Percentiles rank a stretch among this genome's conserved stretches.
These are phyloP conservation scores for Tritrichomonas foetus DNA, from an alignment of 208 protist genomes.

Conservation along the genomic window DNA sequence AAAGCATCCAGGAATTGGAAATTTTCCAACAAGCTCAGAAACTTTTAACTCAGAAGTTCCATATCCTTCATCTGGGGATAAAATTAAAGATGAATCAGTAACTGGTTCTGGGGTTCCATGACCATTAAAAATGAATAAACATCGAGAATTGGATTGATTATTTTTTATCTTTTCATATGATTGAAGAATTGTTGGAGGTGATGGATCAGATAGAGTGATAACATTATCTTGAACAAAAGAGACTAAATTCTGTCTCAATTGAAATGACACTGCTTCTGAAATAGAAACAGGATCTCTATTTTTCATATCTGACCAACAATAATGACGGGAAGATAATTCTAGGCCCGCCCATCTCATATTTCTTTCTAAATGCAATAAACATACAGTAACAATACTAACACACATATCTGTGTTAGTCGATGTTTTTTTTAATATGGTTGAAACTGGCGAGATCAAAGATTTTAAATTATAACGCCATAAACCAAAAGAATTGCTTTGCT, in stretches of 20 bases:
- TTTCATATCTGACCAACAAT: constrained; percentile 31
- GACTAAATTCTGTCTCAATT: neutral
- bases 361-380: neutral
- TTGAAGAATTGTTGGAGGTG: neutral
- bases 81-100: neutral
- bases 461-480: neutral
- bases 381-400: neutral
- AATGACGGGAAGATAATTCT: constrained; percentile 1
- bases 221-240: neutral
- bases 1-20: neutral
- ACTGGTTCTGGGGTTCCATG: neutral
- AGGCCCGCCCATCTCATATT: constrained; percentile 26
- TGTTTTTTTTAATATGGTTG: neutral
- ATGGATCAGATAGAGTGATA: constrained; percentile 5
- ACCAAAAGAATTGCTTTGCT: neutral
- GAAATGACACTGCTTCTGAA: neutral
- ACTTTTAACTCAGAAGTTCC: neutral
- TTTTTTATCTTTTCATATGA: neutral
- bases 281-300: neutral
- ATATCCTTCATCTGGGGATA: neutral
- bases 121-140: constrained; percentile 23
- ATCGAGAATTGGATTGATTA: neutral
- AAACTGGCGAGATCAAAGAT: neutral
- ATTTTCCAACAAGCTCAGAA: neutral
- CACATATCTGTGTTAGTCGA: neutral